Evolutionary conservation across 2,329 filamentous ascomycete genomes (phyloP).

Genomic region (Cadophora sp.): DNA sequence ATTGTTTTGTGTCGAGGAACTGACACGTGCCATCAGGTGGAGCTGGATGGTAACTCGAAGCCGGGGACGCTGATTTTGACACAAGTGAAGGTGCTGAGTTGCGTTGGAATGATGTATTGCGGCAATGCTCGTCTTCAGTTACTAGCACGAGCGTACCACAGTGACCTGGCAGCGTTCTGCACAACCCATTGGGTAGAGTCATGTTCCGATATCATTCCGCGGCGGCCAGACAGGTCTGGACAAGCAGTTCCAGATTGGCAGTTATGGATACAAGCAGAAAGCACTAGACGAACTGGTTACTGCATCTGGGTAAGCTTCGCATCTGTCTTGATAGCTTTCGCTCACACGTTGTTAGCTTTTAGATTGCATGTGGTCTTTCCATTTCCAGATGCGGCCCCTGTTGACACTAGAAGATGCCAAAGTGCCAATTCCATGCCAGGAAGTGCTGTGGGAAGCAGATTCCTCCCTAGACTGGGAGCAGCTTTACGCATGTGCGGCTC

Average conservation of each 20-base stretch:
- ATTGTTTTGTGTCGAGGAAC: not conserved
- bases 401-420: constrained; percentile 50
- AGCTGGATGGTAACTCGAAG: constrained; percentile 18
- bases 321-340: not conserved
- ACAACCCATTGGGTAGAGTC: constrained; percentile 26
- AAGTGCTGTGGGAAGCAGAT: constrained; percentile 49
- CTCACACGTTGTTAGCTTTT: constrained; percentile 44
- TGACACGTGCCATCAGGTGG: constrained; percentile 17
- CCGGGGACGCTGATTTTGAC: constrained; percentile 29
- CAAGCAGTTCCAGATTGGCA: constrained; percentile 42
- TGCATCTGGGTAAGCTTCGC: constrained; percentile 49
- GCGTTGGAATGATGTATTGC: constrained; percentile 38
- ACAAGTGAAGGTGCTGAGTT: constrained; percentile 37
- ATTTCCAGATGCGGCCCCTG: constrained; percentile 46
- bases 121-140: constrained; percentile 29
- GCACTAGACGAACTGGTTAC: constrained; percentile 48
- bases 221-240: constrained; percentile 5
- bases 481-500: constrained; percentile 29
- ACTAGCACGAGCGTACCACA: constrained; percentile 25
- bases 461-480: constrained; percentile 45
- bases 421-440: constrained; percentile 48
- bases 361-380: constrained; percentile 50
- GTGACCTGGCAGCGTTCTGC: constrained; percentile 38
- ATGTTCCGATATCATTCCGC: constrained; percentile 21
- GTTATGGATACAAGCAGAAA: constrained; percentile 48